Conservation (phyloP, 2,329 filamentous ascomycete genomes). For the Diaporthe eres region DNA sequence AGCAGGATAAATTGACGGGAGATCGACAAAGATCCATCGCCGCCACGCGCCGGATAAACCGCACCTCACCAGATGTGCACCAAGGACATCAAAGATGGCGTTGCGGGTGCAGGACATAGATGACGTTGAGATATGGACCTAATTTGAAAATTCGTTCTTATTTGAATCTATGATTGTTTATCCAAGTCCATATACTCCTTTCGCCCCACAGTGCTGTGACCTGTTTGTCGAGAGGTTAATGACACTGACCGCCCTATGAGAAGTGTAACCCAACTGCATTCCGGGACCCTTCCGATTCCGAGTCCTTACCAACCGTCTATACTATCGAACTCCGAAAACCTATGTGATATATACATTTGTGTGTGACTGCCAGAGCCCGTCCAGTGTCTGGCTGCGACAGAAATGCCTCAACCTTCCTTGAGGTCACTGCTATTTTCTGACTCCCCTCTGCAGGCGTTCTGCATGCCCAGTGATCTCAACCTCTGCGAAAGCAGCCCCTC, state of each 20-base stretch:
- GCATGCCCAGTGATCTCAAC: slow-evolving; percentile 73
- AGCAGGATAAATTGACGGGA: neutral
- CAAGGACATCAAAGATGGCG: neutral
- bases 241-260: neutral
- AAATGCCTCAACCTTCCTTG: neutral
- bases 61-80: neutral
- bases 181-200: neutral
- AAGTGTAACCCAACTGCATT: neutral
- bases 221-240: neutral
- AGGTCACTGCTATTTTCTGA: neutral
- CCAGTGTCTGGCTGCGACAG: neutral
- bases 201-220: neutral
- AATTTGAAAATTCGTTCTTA: neutral
- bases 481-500: slow-evolving; percentile 80
- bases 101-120: neutral
- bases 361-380: neutral
- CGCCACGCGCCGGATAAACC: slow-evolving; percentile 7
- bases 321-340: neutral
- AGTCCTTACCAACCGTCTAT: neutral
- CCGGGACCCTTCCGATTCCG: too few species aligned
- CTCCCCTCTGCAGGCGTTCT: slow-evolving; percentile 43
- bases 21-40: neutral
- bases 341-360: neutral
- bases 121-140: too few species aligned
- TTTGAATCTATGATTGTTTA: neutral